Conservation (phyloP, 345 rosid genomes). For the Citrus hindsii region DNA sequence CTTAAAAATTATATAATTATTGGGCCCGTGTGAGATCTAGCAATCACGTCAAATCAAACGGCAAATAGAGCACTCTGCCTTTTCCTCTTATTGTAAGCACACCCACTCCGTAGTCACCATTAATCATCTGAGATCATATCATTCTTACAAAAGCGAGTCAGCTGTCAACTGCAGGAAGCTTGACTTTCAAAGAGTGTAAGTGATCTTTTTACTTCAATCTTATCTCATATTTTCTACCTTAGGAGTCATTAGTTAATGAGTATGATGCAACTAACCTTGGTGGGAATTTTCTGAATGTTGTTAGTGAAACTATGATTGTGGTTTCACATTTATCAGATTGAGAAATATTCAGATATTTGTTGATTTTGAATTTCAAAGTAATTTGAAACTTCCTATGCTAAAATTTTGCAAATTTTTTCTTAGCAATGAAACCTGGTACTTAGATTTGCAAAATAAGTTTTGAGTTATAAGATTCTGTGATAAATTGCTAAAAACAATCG, state of each 20-base stretch:
- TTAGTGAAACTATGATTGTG: background rate
- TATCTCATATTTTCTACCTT: background rate
- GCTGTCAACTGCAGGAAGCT: background rate
- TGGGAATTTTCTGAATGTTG: background rate
- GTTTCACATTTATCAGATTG: background rate
- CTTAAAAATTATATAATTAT: too few species aligned
- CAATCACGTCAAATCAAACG: too few species aligned
- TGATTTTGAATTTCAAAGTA: background rate
- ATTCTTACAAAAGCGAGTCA: background rate
- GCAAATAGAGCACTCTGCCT: too few species aligned
- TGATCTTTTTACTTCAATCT: background rate
- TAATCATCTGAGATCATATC: background rate
- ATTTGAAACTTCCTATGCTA: background rate
- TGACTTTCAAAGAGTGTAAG: background rate
- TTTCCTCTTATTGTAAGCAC: background rate
- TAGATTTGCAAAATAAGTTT: background rate
- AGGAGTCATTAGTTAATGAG: background rate
- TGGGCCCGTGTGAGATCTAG: fast-evolving
- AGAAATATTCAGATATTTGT: background rate
- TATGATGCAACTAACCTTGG: background rate
- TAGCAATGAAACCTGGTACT: background rate
- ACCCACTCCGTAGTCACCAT: background rate
- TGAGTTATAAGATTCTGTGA: background rate
- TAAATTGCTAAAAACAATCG: background rate
- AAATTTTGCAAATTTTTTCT: background rate